Evolutionary conservation across 2,329 filamentous ascomycete species (phyloP), one percentile per base, ranked within the genome.

Genomic region (Leptographium lundbergii): DNA sequence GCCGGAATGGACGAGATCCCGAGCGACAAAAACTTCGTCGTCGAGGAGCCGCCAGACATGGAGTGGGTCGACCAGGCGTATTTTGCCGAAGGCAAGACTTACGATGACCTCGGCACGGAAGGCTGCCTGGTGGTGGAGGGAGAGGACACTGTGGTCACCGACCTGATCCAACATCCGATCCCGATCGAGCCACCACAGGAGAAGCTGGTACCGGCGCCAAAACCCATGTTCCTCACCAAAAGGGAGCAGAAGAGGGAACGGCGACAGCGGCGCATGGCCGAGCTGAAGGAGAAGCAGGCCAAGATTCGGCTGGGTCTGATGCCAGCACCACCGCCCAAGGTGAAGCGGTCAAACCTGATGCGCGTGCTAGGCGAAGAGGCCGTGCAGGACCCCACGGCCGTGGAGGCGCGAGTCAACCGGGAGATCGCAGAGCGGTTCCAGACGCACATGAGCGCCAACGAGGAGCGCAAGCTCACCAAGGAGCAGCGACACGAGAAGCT

Each of bases 261-360:
- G 57, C 82, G 94, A 45, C 91, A 96, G 72, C 85, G 90, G 58
- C 85, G 95, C 64, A 92, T 92, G 82, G 91, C 89, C 48, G 90
- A 96, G 63, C 77, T 95, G 63, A 97, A 97, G 71, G 95, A 99
- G 72, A 86, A 91, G 69, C 94, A 99, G 73, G 91, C 92, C 45
- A 97, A 99, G 75, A 94, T 97, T 62, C 82, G 92, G 60, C 77
- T 99, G 13, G 94, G 94, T 24, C 79, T 99, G 17, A 87, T 92
- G 61, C 90, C 91, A 3, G 89, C 92, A 24, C 91, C 91, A 32
- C 88, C 91, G 29, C 92, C 94, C 13, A 99, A 97, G 73, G 90
- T 99, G 65, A 97, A 96, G 75, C 95, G 95, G 72, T 89, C 87
- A 60, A 99, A 99, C 71, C 81, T 99, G 69, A 99, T 99, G 94